Evolutionary conservation across 345 rosid genomes (phyloP), one percentile per base, ranked within the genome.

Genomic region (Salix dunnii): DNA sequence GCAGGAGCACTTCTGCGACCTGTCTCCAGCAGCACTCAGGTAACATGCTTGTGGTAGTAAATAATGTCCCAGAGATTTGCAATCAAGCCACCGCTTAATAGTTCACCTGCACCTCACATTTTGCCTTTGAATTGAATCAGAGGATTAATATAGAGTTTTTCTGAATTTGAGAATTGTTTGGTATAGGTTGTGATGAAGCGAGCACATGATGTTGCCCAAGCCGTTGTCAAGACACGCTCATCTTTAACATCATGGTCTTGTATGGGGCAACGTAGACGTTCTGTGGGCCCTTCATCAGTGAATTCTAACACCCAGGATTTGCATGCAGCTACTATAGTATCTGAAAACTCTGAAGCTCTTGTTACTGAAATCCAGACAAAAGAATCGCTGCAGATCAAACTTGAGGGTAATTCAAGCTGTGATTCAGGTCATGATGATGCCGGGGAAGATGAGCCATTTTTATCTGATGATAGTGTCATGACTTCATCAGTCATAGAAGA

Each of bases 1-100:
- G 98, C 97, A 43, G 92, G 99, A 71, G 96, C 96, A 23, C 89
- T 93, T 84, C 84, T 96, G 53, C 90, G 89, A 49, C 99, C 99
- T 2, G 97, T 95, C 70, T 91, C 97, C 67, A 91, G 89, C 72
- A 83, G 94, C 77, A 96, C 99, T 36, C 93, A 90, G 94, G 99
- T 95, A 89, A 74, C 36, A 61, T 70, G 16, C 46, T 35, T n/a
- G 18, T 48, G 51, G 25, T 18, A 30, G 21, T 68, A 43, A 28
- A 1, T 51, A 0, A 51, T 31, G 31, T 38, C 43, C 73, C 4
- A 43, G 30, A 7, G 70, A 74, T 21, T 64, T 74, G 76, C 30
- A 30, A 11, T 42, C 21, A 40, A 51, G 17, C 36, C 69, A 6
- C 49, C 51, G 0, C 14, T 46, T 8, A 21, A 21, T 13, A 40